A percentile compares a stretch with the other conserved stretches of the same genome.
Evolutionary conservation across 2,329 filamentous ascomycete species (phyloP).

Genomic region (Stagonosporopsis chrysanthemi): DNA sequence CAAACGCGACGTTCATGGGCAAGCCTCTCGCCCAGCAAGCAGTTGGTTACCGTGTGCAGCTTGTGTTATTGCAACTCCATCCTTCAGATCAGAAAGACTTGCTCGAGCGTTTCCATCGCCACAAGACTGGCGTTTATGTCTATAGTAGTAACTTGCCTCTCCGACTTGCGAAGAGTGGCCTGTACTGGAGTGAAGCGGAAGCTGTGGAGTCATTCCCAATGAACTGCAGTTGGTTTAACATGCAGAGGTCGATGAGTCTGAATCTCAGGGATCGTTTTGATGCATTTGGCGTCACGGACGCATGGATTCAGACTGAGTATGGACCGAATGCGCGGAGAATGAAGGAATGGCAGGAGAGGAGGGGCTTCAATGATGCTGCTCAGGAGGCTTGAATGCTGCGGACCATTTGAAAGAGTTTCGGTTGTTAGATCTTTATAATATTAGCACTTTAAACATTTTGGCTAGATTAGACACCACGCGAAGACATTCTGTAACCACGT

Average conservation of each 20-base stretch:
- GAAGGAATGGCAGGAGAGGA: slow-evolving; percentile 16
- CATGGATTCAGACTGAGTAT: slow-evolving; percentile 18
- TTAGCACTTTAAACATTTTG: too few species aligned
- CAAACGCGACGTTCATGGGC: slow-evolving; percentile 11
- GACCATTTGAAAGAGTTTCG: neutral
- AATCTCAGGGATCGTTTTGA: slow-evolving; percentile 15
- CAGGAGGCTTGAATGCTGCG: neutral
- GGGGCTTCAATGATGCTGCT: neutral
- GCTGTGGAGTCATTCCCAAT: slow-evolving; percentile 4
- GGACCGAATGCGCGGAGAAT: slow-evolving; percentile 2
- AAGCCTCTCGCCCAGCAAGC: slow-evolving; percentile 11
- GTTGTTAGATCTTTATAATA: neutral
- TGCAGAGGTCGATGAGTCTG: slow-evolving; percentile 16
- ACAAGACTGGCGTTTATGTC: slow-evolving; percentile 13
- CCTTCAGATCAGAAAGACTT: slow-evolving; percentile 10
- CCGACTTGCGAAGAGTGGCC: neutral
- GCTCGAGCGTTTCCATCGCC: slow-evolving; percentile 14
- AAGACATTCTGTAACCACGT: too few species aligned
- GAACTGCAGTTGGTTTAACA: slow-evolving; percentile 18
- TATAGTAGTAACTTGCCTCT: slow-evolving; percentile 1
- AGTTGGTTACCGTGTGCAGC: slow-evolving; percentile 11
- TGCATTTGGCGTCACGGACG: slow-evolving; percentile 15
- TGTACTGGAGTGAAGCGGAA: slow-evolving; percentile 9
- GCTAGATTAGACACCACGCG: too few species aligned
- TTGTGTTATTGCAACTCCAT: slow-evolving; percentile 11